Evolutionary conservation across 2,329 filamentous ascomycete genomes (phyloP).

Genomic region (Chaetothyriales sp.): DNA sequence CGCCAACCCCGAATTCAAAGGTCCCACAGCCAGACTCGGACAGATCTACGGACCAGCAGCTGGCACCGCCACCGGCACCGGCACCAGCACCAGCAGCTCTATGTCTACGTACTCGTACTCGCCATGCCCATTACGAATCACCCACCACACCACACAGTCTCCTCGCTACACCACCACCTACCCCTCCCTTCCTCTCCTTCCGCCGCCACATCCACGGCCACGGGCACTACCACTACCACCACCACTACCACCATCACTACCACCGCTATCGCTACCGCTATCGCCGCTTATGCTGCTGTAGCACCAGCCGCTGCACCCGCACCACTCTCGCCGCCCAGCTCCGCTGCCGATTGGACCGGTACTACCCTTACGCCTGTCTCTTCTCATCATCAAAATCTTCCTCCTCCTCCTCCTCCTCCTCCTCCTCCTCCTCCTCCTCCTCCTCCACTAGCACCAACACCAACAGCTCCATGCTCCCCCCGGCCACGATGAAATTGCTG

Average conservation of each 20-base stretch:
- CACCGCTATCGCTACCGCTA: background rate
- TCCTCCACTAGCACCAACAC: background rate
- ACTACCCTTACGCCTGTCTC: background rate
- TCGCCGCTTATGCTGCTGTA: too few species aligned
- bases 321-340: background rate
- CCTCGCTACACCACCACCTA: background rate
- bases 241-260: too few species aligned
- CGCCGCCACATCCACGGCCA: too few species aligned
- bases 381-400: background rate
- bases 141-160: background rate
- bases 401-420: slow-evolving; percentile 9
- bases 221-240: background rate
- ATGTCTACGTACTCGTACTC: too few species aligned
- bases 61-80: background rate
- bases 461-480: too few species aligned
- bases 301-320: background rate
- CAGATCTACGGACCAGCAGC: too few species aligned
- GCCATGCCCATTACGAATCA: too few species aligned
- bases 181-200: background rate
- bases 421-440: slow-evolving; percentile 19
- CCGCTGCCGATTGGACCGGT: background rate
- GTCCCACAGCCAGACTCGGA: too few species aligned
- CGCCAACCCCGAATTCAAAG: too few species aligned
- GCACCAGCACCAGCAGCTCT: too few species aligned
- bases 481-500: too few species aligned